Base-by-base conservation (phyloP, 805 yeast species). In the Wickerhamiella cacticola region DNA sequence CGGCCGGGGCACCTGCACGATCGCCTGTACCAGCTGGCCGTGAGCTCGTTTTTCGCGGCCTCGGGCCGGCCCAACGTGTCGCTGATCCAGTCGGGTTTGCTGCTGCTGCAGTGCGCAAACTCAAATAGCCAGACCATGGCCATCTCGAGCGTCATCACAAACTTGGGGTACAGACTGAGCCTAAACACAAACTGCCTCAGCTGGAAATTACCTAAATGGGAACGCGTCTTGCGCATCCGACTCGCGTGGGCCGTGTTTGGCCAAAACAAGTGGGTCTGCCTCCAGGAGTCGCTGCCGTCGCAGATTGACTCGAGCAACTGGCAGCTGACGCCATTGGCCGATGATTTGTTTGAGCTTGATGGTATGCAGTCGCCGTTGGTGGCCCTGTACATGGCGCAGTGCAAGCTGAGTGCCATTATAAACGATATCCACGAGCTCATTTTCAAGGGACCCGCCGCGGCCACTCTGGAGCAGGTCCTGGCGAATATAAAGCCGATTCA, bases 161-260 rank as follows among this genome's bases (percentile, higher is more conserved):
- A 94, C 0, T 64, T 88, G 16, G 80, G 96, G 0, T 96, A 89
- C 63, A 95, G 89, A 55, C 68, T 89, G 15, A 96, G 97, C 0
- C 68, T 89, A 9, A 95, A 95, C 0, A 69, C 85, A n/a, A 89
- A 88, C 59, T 88, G 96, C 58, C 78, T 81, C 49, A 75, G 74
- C 53, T 89, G 98, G 98, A 79, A 82, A 57, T 66, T 89, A 29
- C 97, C 97, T 0, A 80, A 81, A 56, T 92, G 97, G 97, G 98
- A 89, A 60, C 71, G 94, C 45, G 94, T 94, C 5, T 66, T 89
- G 43, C 71, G 98, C 46, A 75, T 85, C 56, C 70, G 97, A 50
- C 65, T 89, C 43, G 95, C 96, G 0, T 89, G 98, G 97, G 96
- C 96, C 0, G 92, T 87, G 1, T 89, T 78, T 70, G 69, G 82